A percentile compares a stretch with the other conserved stretches of the same genome.
Conservation (phyloP, 2,329 filamentous ascomycete species). For the Ascochyta fabae region DNA sequence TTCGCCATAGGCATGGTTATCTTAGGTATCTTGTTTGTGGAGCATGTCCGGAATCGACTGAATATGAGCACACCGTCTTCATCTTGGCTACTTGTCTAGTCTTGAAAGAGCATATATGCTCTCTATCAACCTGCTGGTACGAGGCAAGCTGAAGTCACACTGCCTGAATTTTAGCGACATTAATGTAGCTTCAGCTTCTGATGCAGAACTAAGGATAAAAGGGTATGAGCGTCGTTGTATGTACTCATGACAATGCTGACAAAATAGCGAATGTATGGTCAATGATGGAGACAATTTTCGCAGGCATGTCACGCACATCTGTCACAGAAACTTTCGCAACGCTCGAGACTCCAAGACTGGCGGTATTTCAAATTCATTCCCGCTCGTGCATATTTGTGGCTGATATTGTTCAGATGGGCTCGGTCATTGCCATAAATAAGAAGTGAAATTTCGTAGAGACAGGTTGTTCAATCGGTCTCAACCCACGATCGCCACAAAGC, state of each 20-base stretch:
- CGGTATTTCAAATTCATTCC: constrained; percentile 6
- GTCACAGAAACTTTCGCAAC: constrained; percentile 42
- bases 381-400: background rate
- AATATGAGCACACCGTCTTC: constrained; percentile 35
- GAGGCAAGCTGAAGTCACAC: constrained; percentile 37
- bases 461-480: constrained; percentile 31
- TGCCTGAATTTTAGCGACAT: constrained; percentile 42
- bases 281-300: constrained; percentile 38
- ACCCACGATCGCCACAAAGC: constrained; percentile 40
- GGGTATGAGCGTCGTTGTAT: constrained; percentile 12
- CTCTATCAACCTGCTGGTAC: constrained; percentile 29
- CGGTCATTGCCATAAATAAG: constrained; percentile 42
- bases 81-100: constrained; percentile 31
- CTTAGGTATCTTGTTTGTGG: constrained; percentile 23
- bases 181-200: constrained; percentile 36
- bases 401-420: constrained; percentile 30
- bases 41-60: constrained; percentile 18
- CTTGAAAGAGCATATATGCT: constrained; percentile 41
- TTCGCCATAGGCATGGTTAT: constrained; percentile 29
- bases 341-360: constrained; percentile 29
- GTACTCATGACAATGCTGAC: background rate
- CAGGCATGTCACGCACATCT: constrained; percentile 30
- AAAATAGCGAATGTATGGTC: constrained; percentile 39
- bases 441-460: constrained; percentile 33
- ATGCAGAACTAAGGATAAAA: constrained; percentile 37